Evolutionary conservation across 1,139 yeast species (phyloP), one percentile per base, ranked within the genome.

Genomic region (Suhomyces coccinellae): DNA sequence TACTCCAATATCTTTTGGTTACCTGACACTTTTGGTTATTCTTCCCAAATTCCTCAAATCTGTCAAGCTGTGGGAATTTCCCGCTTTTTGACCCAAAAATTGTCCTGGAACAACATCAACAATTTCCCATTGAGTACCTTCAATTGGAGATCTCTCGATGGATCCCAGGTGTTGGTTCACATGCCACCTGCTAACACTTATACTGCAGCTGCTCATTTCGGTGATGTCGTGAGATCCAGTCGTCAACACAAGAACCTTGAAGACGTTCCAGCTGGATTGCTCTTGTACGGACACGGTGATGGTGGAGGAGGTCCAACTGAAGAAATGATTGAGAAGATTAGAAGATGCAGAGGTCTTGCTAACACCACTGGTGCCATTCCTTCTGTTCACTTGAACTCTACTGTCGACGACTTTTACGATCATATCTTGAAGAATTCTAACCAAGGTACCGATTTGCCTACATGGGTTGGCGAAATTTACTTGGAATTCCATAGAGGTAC

Each of bases 301-400:
- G 99, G 99, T 55, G 99, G 99, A 51, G 98, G 98, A 53, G 99
- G 99, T 6, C 98, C 98, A 33, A 85, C 89, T 4, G 87, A 87
- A 36, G 96, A 87, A 59, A 91, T 90, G 96, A 61, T 93, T 52
- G 97, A 93, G 61, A 90, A 89, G 62, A 74, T 93, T 57, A 82
- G 98, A 62, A 81, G 98, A 56, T 85, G 93, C 62, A 79, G 98
- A 59, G 97, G 97, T 15, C 67, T 91, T 50, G 79, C 90, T 26
- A 87, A 91, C 60, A 85, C 85, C 10, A 83, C 84, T 17, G 95
- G 91, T n/a, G 80, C 80, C 41, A 75, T 82, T 51, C 98, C 98
- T 6, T 78, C 87, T 2, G 87, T 90, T 26, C 84, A 87, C 46
- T 69, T 86, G 49, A 96, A 96, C 11, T 71, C 75, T 31, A 80